Evolutionary conservation across 2,329 filamentous ascomycete genomes (phyloP).

Genomic region (Fusarium humuli): DNA sequence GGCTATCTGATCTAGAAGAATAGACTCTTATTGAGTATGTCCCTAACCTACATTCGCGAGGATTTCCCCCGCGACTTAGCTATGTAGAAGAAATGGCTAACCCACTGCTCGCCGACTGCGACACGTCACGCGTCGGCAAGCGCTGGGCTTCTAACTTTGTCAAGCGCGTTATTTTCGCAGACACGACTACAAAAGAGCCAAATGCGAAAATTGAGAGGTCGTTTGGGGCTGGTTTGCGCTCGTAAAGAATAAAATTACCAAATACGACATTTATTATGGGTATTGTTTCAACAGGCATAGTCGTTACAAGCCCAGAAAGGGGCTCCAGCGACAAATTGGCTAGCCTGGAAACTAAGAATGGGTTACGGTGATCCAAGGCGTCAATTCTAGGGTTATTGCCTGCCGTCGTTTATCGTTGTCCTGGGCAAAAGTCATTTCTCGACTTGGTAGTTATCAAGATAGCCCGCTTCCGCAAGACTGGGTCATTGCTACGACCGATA

Average conservation of each 20-base stretch:
- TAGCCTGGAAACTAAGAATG: no score
- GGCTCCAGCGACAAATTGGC: no score
- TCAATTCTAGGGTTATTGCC: no score
- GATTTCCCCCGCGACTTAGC: constrained; percentile 37
- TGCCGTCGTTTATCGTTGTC: no score
- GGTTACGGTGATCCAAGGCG: no score
- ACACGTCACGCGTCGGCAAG: not conserved
- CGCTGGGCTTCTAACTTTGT: not conserved
- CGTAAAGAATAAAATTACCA: not conserved
- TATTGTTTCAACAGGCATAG: no score
- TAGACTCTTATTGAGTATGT: not conserved
- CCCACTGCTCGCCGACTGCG: not conserved
- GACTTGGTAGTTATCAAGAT: no score
- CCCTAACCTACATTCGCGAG: constrained; percentile 24
- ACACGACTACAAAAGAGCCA: not conserved
- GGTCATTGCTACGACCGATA: no score
- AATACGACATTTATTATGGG: no score
- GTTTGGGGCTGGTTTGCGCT: not conserved
- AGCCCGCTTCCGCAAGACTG: no score
- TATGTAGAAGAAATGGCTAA: constrained; percentile 45
- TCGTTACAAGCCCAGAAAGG: no score
- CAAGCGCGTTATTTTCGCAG: not conserved
- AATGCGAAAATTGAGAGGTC: not conserved
- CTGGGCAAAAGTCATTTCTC: no score
- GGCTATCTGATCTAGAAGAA: not conserved